Conservation (phyloP, 2,329 filamentous ascomycete species). For the Penicillium corylophilum region DNA sequence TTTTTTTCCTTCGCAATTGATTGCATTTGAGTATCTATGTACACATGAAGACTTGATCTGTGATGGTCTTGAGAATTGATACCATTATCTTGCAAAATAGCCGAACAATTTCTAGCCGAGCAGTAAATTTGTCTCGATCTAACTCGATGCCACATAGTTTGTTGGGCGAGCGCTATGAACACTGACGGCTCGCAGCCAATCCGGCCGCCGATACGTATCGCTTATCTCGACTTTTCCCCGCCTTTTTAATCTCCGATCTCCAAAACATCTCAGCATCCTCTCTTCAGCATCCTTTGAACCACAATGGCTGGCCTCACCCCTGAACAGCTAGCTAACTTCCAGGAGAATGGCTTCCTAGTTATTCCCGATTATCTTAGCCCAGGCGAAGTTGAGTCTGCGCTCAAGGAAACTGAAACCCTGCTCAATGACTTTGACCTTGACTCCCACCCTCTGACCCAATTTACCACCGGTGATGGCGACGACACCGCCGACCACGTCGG, state of each 20-base stretch:
- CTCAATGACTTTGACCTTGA: slow-evolving; percentile 74
- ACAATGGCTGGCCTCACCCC: slow-evolving; percentile 61
- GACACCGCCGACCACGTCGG: slow-evolving; percentile 72
- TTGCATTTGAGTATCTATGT: slow-evolving; percentile 6
- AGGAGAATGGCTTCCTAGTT: slow-evolving; percentile 84
- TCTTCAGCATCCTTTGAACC: neutral
- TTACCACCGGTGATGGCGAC: slow-evolving; percentile 78
- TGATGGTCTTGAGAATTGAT: slow-evolving; percentile 3
- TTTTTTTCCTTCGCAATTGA: no score
- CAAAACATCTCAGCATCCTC: neutral
- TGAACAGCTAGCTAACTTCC: slow-evolving; percentile 69
- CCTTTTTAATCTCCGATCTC: slow-evolving; percentile 13
- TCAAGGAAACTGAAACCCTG: slow-evolving; percentile 71
- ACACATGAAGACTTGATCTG: slow-evolving; percentile 4
- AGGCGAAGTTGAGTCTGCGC: slow-evolving; percentile 64
- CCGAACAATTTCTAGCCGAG: neutral
- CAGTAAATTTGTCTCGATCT: neutral
- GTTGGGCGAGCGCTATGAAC: neutral
- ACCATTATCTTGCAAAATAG: neutral
- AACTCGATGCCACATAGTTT: neutral
- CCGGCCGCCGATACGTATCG: slow-evolving; percentile 10
- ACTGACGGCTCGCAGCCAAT: slow-evolving; percentile 5
- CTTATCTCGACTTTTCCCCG: slow-evolving; percentile 22
- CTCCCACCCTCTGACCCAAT: slow-evolving; percentile 88
- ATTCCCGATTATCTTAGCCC: slow-evolving; percentile 72